Evolutionary conservation across 2,329 filamentous ascomycete species (phyloP).

Genomic region (Colletotrichum destructivum): DNA sequence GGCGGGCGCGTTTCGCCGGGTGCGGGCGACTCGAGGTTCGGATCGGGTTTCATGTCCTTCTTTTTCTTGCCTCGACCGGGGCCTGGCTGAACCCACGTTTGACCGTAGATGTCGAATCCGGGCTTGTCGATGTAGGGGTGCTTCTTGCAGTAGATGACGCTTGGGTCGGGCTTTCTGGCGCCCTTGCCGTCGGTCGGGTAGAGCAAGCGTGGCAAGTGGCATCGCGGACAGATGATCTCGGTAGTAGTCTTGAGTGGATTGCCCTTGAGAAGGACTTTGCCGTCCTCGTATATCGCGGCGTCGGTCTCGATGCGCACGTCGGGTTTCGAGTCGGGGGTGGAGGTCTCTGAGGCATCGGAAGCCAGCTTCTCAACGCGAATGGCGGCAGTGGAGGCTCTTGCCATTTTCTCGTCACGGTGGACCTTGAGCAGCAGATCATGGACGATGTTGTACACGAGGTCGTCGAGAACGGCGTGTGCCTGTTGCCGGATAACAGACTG

Average conservation of each 20-base stretch:
- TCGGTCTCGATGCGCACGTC: conserved; percentile 75
- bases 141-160: conserved; percentile 83
- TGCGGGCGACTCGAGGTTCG: conserved; percentile 62
- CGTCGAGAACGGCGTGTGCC: conserved; percentile 79
- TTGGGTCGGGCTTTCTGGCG: conserved; percentile 75
- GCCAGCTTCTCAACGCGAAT: conserved; percentile 76
- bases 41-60: conserved; percentile 78
- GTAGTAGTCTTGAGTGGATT: conserved; percentile 80
- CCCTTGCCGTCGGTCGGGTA: conserved; percentile 81
- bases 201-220: conserved; percentile 81
- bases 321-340: conserved; percentile 67
- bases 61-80: conserved; percentile 83
- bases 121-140: conserved; percentile 83
- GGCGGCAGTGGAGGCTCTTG: conserved; percentile 76
- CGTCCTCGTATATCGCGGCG: conserved; percentile 79
- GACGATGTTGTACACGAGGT: conserved; percentile 82
- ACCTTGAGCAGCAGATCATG: conserved; percentile 81
- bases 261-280: conserved; percentile 77
- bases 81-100: conserved; percentile 82
- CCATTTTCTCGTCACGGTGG: conserved; percentile 84
- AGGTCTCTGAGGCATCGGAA: conserved; percentile 68
- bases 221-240: conserved; percentile 81
- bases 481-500: conserved; percentile 48
- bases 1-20: conserved; percentile 68
- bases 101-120: conserved; percentile 86